Base-by-base conservation (phyloP, 2,329 filamentous ascomycete genomes). In the Stagonosporopsis rhizophila region DNA sequence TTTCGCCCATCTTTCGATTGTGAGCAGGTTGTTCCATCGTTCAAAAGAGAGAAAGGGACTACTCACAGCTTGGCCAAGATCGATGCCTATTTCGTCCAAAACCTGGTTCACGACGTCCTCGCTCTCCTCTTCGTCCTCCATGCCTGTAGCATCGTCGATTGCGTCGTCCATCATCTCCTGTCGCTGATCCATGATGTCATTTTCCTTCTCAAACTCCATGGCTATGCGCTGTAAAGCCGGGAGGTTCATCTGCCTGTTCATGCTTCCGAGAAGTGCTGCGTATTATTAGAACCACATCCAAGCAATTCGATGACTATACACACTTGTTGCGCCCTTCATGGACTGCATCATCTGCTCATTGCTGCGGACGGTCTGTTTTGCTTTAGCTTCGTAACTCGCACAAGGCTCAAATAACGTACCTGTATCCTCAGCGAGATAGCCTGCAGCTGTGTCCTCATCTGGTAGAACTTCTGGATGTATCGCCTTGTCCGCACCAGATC, bases 331-430 rank as follows among this genome's bases (percentile, higher is more conserved):
- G 30, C 95, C 95, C 78, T 97, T 99, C 95, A 99, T 98, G 8
- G 93, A 95, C 78, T 96, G 92, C 93, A 97, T 97, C 95, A 99
- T 99, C 78, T 98, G 94, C 77, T 99, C 95, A 77, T 99, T 99
- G 65, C 93, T 97, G 63, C 95, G 88, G 63, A 98, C 94, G 45
- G 95, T 99, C 91, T 96, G 69, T 22, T 48, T 60, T 35, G 53
- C 57, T 47, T 75, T 25, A 71, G 63, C 39, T 39, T 23, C 56
- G 47, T 27, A 30, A 52, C 35, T 27, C 37, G 50, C 22, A 28
- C 17, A 25, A 30, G 11, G 2, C 9, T 5, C 19, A 8, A 22
- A 22, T n/a, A 25, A 59, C 77, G 49, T 80, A 95, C 92, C 86
- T 98, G 95, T 72, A 99, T 93, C 40, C 94, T 87, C 51, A 99